Conservation (phyloP, 345 rosid species). For the Acer negundo region DNA sequence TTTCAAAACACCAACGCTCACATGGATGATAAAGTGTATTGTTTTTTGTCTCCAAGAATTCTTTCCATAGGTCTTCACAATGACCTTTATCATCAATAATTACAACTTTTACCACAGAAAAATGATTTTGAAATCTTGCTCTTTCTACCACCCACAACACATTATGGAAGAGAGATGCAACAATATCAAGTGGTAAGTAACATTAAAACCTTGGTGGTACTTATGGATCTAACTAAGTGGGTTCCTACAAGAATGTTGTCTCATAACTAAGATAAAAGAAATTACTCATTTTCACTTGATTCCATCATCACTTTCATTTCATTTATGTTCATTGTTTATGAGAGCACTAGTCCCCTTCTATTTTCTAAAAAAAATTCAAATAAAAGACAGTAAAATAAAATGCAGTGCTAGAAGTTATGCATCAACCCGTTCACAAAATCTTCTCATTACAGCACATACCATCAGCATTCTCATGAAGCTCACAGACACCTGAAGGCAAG, state of each 20-base stretch:
- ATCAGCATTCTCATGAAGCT: constrained; percentile 59
- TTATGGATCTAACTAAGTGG: not conserved
- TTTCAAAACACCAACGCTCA: too few species aligned
- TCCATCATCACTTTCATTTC: not conserved
- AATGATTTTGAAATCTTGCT: not conserved
- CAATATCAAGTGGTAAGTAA: not conserved
- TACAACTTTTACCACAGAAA: not conserved
- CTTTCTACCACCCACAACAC: not conserved
- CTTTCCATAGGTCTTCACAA: not conserved
- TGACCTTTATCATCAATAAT: not conserved
- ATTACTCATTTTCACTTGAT: not conserved
- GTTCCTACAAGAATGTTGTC: not conserved
- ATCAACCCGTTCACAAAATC: not conserved
- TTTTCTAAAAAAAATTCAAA: not conserved
- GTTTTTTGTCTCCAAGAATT: not conserved
- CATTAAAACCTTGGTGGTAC: not conserved
- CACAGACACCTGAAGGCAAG: constrained; percentile 41
- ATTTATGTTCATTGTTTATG: not conserved
- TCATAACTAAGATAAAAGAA: not conserved
- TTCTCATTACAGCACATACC: constrained; percentile 41
- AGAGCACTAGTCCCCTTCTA: not conserved
- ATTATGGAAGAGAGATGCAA: not conserved
- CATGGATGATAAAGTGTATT: not conserved
- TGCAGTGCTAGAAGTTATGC: constrained; percentile 2
- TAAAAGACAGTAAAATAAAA: not conserved